phyloP scores from a whole-genome alignment of 2,329 filamentous ascomycete species.

The Stagonosporopsis rhizophila region DNA sequence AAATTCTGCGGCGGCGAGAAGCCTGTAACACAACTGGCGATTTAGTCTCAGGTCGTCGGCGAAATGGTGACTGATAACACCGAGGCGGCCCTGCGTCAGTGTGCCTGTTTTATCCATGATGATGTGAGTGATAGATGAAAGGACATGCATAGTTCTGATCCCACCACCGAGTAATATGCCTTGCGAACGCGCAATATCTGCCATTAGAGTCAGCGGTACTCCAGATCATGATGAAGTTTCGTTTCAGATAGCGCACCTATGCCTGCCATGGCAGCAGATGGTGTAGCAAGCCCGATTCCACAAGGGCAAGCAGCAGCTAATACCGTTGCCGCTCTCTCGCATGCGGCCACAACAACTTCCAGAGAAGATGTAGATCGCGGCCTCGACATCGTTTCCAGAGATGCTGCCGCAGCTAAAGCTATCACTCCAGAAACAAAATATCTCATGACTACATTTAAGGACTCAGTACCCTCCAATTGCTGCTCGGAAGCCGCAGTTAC shows the following conservation, averaged over 20 bases:
- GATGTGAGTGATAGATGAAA: slow-evolving; percentile 15
- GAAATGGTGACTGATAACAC: slow-evolving; percentile 9
- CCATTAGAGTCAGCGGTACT: background rate
- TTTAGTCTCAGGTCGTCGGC: slow-evolving; percentile 1
- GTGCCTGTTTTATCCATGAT: slow-evolving; percentile 30
- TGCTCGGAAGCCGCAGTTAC: slow-evolving; percentile 13
- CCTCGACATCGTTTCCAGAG: background rate
- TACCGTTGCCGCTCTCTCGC: slow-evolving; percentile 14
- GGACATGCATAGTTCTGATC: slow-evolving; percentile 15
- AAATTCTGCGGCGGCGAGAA: slow-evolving; percentile 13
- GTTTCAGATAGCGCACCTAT: slow-evolving; percentile 3
- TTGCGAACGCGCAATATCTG: slow-evolving; percentile 18
- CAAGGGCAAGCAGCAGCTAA: slow-evolving; percentile 26
- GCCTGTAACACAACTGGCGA: slow-evolving; percentile 3
- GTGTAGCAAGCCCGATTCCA: slow-evolving; percentile 22
- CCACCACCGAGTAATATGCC: slow-evolving; percentile 23
- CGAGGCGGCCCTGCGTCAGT: slow-evolving; percentile 17
- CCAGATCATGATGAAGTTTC: background rate
- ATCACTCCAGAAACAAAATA: slow-evolving; percentile 12
- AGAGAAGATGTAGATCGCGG: background rate
- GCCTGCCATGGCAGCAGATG: slow-evolving; percentile 24
- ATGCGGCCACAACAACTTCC: slow-evolving; percentile 1
- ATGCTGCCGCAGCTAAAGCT: background rate
- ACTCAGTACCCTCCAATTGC: background rate
- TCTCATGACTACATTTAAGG: slow-evolving; percentile 8